Conservation (phyloP, 441 rosid species). For the Melianthus villosus region DNA sequence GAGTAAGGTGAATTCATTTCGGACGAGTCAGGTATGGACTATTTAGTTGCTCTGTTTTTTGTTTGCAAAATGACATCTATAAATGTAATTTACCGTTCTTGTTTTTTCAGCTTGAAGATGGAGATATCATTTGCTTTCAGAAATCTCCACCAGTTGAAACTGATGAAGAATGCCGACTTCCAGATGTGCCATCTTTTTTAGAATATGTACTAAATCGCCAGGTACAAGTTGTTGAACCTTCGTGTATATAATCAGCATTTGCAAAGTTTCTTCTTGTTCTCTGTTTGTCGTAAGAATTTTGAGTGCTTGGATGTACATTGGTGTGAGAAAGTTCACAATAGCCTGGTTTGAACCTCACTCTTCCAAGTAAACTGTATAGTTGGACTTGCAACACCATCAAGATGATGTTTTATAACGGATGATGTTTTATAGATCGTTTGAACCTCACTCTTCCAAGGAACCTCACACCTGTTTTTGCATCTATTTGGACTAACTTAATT, state of each 20-base stretch:
- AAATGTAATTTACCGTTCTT: not conserved
- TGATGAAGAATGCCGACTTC: constrained; percentile 46
- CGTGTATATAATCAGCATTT: constrained; percentile 1
- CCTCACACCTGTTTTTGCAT: not conserved
- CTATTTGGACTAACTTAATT: not conserved
- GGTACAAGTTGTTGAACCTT: constrained; percentile 22
- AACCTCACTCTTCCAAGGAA: no score
- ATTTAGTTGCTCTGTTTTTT: constrained; percentile 6
- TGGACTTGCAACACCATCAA: no score
- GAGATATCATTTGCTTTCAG: constrained; percentile 93
- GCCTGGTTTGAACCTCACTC: no score
- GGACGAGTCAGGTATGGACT: constrained; percentile 51
- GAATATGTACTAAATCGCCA: constrained; percentile 91
- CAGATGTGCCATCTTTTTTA: constrained; percentile 78
- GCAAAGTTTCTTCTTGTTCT: not conserved
- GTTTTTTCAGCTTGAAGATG: constrained; percentile 76
- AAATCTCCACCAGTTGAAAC: constrained; percentile 31
- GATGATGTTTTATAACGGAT: no score
- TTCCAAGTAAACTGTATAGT: no score
- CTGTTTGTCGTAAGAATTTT: not conserved
- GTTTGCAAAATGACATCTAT: constrained; percentile 6
- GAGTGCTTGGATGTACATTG: no score
- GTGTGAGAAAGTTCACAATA: no score
- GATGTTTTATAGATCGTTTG: no score
- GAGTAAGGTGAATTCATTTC: constrained; percentile 64